Base-by-base conservation (phyloP, 352 stramenopile genomes). In the Phytophthora cactorum region DNA sequence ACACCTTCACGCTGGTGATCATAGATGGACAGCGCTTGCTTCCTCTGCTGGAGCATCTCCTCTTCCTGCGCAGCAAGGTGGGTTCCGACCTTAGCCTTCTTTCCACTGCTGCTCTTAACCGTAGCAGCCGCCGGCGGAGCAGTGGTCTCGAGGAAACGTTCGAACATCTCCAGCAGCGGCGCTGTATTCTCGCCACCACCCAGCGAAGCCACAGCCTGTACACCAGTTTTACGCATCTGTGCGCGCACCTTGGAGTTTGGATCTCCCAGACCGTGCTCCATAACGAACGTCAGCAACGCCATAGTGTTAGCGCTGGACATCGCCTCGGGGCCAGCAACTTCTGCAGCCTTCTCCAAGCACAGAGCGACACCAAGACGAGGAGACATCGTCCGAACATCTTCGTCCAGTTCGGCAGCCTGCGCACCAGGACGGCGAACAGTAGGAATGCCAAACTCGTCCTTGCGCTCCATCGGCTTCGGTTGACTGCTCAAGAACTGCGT, bases 1-100 rank as follows among this genome's bases (percentile, higher is more conserved):
- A 96, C 80, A 43, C 91, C 92, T 62, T 97, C 92, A 55, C 91
- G 90, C 64, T 97, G 87, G 66, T 95, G 86, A 61, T 98, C 92
- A 53, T 93, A 91, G 25, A 82, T 88, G 15, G 75, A 77, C 34
- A 86, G 59, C 5, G 80, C 74, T 27, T 77, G 68, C 39, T 80
- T 72, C 1, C 43, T 58, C 34, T 80, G 64, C 49, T 71, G 66
- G 5, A 74, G 57, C 52, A 78, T 72, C 28, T 81, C 72, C 41
- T 75, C 44, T 63, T 78, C 62, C 56, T 74, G 68, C 5, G 64
- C 55, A 52, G 63, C 66, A 41, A 72, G 39, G 14, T 75, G 59
- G 14, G 64, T 77, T 12, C 68, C 72, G 29, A 54, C 44, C 52
- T 76, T 77, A 22, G 76, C 45, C 25, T 86, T 85, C 53, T 78